Percentiles rank a stretch among this genome's conserved stretches.
Evolutionary conservation across 2,329 filamentous ascomycete species (phyloP).

Genomic region (Triangularia setosa): DNA sequence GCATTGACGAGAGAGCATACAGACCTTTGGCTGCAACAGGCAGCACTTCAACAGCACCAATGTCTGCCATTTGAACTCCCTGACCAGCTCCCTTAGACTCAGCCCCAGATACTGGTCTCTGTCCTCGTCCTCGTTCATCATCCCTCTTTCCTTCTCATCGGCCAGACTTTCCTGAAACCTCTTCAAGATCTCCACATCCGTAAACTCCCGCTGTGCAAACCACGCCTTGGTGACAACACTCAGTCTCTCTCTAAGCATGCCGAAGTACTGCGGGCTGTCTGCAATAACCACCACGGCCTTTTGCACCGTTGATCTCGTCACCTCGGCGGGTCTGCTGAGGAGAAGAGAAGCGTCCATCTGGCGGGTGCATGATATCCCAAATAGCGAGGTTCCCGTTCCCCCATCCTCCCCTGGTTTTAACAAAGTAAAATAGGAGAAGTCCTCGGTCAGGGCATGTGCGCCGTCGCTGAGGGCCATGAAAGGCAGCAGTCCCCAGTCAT

Average conservation of each 20-base stretch:
- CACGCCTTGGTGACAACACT: conserved; percentile 89
- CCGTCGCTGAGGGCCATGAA: conserved; percentile 98
- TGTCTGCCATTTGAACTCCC: conserved; percentile 93
- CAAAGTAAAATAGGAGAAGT: conserved; percentile 98
- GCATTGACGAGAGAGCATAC: not conserved
- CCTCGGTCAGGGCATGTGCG: conserved; percentile 88
- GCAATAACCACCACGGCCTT: conserved; percentile 96
- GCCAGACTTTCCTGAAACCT: conserved; percentile 87
- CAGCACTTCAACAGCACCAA: conserved; percentile 91
- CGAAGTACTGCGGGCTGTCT: conserved; percentile 85
- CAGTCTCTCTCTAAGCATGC: conserved; percentile 83
- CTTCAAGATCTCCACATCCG: conserved; percentile 82
- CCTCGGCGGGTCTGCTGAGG: conserved; percentile 75
- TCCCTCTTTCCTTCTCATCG: conserved; percentile 57
- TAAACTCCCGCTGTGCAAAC: conserved; percentile 93
- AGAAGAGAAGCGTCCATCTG: conserved; percentile 80
- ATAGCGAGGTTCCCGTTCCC: conserved; percentile 72
- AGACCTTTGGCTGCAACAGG: conserved; percentile 87
- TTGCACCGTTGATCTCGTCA: conserved; percentile 95
- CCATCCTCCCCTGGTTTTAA: conserved; percentile 57
- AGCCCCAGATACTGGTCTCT: conserved; percentile 83
- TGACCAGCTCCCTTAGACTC: conserved; percentile 85
- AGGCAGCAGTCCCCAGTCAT: conserved; percentile 82
- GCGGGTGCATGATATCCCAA: conserved; percentile 91
- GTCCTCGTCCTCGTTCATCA: conserved; percentile 63